phyloP scores from a whole-genome alignment of 805 yeast genomes.

The Lachancea meyersii region DNA sequence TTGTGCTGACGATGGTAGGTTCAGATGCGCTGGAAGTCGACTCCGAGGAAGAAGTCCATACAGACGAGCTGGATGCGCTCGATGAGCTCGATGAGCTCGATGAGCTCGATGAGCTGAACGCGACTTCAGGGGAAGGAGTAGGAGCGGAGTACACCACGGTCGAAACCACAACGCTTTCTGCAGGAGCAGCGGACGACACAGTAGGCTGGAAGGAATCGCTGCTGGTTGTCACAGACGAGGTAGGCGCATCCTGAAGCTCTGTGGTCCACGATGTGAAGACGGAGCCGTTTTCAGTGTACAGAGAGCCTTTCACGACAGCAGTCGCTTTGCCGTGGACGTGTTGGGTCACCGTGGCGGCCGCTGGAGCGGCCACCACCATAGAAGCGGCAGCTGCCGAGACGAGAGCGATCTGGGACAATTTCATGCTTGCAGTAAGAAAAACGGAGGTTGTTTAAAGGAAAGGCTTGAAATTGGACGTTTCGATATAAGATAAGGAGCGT shows the following conservation, averaged over 20 bases:
- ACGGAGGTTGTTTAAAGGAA: slow-evolving; percentile 1
- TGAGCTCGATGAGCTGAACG: background rate
- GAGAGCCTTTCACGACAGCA: slow-evolving; percentile 26
- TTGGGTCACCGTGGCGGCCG: slow-evolving; percentile 28
- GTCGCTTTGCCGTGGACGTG: slow-evolving; percentile 24
- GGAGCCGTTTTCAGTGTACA: slow-evolving; percentile 24
- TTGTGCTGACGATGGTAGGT: slow-evolving; percentile 2
- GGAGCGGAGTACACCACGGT: slow-evolving; percentile 8
- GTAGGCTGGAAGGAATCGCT: too few species aligned
- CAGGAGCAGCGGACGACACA: slow-evolving; percentile 9
- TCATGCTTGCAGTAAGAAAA: slow-evolving; percentile 14
- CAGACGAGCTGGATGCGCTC: slow-evolving; percentile 1
- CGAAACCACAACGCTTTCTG: slow-evolving; percentile 10
- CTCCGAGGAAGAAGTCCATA: slow-evolving; percentile 1
- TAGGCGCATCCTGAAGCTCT: slow-evolving; percentile 8
- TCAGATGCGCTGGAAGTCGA: background rate
- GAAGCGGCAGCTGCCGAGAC: slow-evolving; percentile 19
- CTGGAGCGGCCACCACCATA: slow-evolving; percentile 18
- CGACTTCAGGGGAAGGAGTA: slow-evolving; percentile 2
- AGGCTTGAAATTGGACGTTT: background rate
- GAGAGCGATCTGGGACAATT: slow-evolving; percentile 19
- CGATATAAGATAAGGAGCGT: background rate
- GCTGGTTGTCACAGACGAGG: too few species aligned
- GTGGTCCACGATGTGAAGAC: slow-evolving; percentile 23
- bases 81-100: slow-evolving; percentile 1